These are phyloP conservation scores for Blastobotrys niveus DNA, from an alignment of 1,139 yeast species.

Conservation along the genomic window DNA sequence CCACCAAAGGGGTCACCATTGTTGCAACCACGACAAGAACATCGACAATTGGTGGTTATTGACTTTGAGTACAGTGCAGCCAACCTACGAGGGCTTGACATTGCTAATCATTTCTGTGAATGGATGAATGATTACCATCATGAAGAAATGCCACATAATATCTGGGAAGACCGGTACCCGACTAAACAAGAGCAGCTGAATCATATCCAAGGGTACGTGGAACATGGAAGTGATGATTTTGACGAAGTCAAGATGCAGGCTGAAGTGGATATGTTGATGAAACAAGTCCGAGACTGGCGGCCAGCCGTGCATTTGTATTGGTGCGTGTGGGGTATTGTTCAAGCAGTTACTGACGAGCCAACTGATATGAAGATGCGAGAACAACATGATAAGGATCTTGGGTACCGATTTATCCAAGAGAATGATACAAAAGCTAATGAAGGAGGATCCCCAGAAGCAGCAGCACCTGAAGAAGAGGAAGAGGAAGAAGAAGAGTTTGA, in stretches of 20 bases:
- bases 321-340: constrained; percentile 90
- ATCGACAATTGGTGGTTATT: constrained; percentile 78
- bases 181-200: constrained; percentile 59
- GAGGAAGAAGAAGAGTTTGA: constrained; percentile 69
- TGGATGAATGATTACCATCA: constrained; percentile 96
- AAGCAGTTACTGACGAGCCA: constrained; percentile 37
- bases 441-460: not conserved
- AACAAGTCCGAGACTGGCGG: constrained; percentile 73
- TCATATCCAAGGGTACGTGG: constrained; percentile 66
- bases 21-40: constrained; percentile 44
- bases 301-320: constrained; percentile 73
- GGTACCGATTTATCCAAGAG: constrained; percentile 26
- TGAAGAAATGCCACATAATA: constrained; percentile 52
- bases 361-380: constrained; percentile 25
- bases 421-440: constrained; percentile 6
- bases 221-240: constrained; percentile 35
- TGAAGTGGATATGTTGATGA: constrained; percentile 54
- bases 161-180: constrained; percentile 59
- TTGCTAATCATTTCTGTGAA: constrained; percentile 84
- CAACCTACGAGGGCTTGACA: constrained; percentile 84
- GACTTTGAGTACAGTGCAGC: constrained; percentile 96
- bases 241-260: constrained; percentile 41
- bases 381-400: constrained; percentile 24
- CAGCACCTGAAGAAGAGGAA: constrained; percentile 29
- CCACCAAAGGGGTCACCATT: constrained; percentile 41